Evolutionary conservation across 495 filamentous ascomycete genomes (phyloP).

Genomic region (Staphylotrichum longicolle): DNA sequence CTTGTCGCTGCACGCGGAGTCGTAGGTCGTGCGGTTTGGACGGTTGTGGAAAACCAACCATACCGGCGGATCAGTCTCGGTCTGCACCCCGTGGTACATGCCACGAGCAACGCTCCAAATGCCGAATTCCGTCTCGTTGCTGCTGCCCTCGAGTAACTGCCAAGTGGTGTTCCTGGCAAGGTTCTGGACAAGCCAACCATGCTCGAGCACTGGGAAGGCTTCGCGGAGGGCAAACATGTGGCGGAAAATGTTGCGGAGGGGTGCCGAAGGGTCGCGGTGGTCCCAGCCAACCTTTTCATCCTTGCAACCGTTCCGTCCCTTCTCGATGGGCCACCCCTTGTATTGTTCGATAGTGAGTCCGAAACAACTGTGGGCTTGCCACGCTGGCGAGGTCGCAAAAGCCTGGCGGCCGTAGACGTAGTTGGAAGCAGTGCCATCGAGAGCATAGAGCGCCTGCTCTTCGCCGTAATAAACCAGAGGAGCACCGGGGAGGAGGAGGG

Average conservation of each 20-base stretch:
- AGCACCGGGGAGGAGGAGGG: constrained; percentile 63
- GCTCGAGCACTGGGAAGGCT: constrained; percentile 59
- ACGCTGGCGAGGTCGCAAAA: constrained; percentile 64
- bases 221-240: constrained; percentile 63
- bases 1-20: constrained; percentile 56
- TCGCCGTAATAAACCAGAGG: constrained; percentile 67
- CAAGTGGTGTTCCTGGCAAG: constrained; percentile 59
- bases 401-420: constrained; percentile 70
- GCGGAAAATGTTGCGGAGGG: constrained; percentile 64
- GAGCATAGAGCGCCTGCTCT: constrained; percentile 65
- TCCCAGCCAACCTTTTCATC: constrained; percentile 60
- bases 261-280: constrained; percentile 68
- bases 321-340: constrained; percentile 57
- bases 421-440: constrained; percentile 66
- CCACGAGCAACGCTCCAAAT: constrained; percentile 65
- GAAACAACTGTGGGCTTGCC: constrained; percentile 71
- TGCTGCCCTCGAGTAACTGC: constrained; percentile 54
- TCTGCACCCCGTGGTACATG: constrained; percentile 50
- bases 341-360: constrained; percentile 55
- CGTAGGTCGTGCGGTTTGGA: constrained; percentile 53
- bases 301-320: constrained; percentile 56
- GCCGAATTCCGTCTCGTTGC: constrained; percentile 59
- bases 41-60: constrained; percentile 70
- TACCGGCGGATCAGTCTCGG: constrained; percentile 53
- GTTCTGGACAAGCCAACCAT: constrained; percentile 60